Evolutionary conservation across 2,329 filamentous ascomycete genomes (phyloP), one percentile per base, ranked within the genome.

Genomic region (Colletotrichum camelliae): DNA sequence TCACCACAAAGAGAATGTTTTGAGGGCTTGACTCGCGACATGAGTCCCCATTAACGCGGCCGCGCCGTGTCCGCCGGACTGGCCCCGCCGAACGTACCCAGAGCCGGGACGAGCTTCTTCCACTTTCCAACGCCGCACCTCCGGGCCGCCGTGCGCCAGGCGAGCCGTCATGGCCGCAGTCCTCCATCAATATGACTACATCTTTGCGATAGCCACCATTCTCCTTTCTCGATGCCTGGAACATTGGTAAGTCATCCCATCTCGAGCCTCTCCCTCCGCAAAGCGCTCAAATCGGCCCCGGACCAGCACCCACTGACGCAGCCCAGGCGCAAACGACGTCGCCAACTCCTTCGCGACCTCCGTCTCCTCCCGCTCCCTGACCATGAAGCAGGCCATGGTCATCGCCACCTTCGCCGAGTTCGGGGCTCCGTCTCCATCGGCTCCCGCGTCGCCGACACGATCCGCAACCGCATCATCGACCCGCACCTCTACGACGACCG

Each of bases 241-340:
- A 92, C 81, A 93, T 92, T 77, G 91, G 91, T 87, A 82, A 77
- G 93, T 93, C 16, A n/a, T 94, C 92, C 93, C 91, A 2, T 94
- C 93, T 5, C 88, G 93, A 52, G 94, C 93, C 93, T 89, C n/a
- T n/a, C 5, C 89, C n/a, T n/a, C 5, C n/a, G 31, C 4, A 48
- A 48, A 12, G 43, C n/a, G 91, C 21, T 24, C 10, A 29, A n/a
- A 4, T 15, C n/a, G n/a, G 7, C 7, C 4, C 15, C 7, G 15
- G 6, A 9, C 7, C n/a, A 24, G 33, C 13, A 64, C 9, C 60
- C 13, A 64, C 18, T 33, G 27, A 52, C 33, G 1, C 4, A 16
- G n/a, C 16, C 21, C 35, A 88, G 86, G 86, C 77, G 87, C 87
- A 79, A 89, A 87, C 79, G 87, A 88, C 85, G 86, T 88, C 67